These are phyloP conservation scores for Sclerotinia minor DNA, from an alignment of 2,329 filamentous ascomycete genomes.

Conservation along the genomic window DNA sequence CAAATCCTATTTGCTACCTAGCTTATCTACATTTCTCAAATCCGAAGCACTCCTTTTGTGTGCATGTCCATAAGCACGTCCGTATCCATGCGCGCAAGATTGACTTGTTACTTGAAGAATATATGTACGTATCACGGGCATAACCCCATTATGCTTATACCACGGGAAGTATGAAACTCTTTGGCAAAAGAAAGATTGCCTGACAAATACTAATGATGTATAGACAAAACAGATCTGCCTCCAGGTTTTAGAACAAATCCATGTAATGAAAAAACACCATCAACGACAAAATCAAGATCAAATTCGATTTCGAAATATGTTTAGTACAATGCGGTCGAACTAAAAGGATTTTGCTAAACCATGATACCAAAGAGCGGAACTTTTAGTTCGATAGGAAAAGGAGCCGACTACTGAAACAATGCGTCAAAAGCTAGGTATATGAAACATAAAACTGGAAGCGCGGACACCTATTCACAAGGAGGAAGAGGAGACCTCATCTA, in stretches of 20 bases:
- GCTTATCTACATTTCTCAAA: background rate
- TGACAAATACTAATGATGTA: background rate
- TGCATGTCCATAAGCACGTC: background rate
- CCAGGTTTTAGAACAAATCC: background rate
- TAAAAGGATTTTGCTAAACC: background rate
- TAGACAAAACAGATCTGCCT: background rate
- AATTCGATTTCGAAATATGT: background rate
- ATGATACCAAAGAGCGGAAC: conserved; percentile 1
- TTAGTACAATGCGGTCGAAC: background rate
- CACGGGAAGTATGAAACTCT: background rate
- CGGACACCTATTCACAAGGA: background rate
- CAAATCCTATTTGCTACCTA: background rate
- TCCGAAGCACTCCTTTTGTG: background rate
- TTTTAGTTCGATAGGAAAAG: background rate
- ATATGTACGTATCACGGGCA: background rate
- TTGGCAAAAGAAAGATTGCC: background rate
- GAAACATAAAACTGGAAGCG: background rate
- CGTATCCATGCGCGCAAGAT: background rate
- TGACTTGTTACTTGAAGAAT: background rate
- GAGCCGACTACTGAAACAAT: background rate
- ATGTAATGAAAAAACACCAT: background rate
- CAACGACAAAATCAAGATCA: background rate
- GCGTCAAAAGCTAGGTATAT: background rate
- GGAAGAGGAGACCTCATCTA: conserved; percentile 16
- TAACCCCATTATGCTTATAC: background rate